These are phyloP conservation scores for Cardiospermum halicacabum DNA, from an alignment of 345 rosid species.

Conservation along the genomic window DNA sequence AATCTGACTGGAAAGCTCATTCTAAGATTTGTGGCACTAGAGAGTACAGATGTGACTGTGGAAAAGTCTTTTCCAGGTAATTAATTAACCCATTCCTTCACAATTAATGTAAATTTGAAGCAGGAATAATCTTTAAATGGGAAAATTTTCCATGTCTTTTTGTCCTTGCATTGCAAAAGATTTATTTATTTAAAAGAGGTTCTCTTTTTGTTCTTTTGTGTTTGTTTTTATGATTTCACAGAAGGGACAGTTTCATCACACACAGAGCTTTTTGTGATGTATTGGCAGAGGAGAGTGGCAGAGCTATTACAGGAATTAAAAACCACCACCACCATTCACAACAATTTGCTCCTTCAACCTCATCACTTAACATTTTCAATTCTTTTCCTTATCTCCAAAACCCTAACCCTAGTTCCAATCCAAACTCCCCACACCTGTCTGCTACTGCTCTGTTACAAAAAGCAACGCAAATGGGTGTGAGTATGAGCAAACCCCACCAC, in stretches of 20 bases:
- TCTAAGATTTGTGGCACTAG: constrained; percentile 61
- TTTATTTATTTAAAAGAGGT: constrained; percentile 23
- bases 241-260: constrained; percentile 69
- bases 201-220: constrained; percentile 35
- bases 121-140: constrained; percentile 17
- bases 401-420: constrained; percentile 31
- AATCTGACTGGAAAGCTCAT: constrained; percentile 69
- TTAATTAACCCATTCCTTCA: no score
- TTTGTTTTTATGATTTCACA: constrained; percentile 25
- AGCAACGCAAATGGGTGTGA: constrained; percentile 44
- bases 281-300: constrained; percentile 42
- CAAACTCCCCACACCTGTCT: constrained; percentile 34
- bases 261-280: constrained; percentile 68
- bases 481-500: constrained; percentile 36
- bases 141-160: constrained; percentile 16
- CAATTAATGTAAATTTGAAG: no score
- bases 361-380: no score
- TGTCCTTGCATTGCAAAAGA: constrained; percentile 32
- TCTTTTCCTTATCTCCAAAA: constrained; percentile 13
- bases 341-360: constrained; percentile 15
- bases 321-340: constrained; percentile 23
- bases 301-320: constrained; percentile 24
- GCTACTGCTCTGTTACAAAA: constrained; percentile 45
- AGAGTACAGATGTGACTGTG: constrained; percentile 60
- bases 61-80: constrained; percentile 60